Base-by-base conservation (phyloP, 805 yeast genomes). In the Kazachstania africana region DNA sequence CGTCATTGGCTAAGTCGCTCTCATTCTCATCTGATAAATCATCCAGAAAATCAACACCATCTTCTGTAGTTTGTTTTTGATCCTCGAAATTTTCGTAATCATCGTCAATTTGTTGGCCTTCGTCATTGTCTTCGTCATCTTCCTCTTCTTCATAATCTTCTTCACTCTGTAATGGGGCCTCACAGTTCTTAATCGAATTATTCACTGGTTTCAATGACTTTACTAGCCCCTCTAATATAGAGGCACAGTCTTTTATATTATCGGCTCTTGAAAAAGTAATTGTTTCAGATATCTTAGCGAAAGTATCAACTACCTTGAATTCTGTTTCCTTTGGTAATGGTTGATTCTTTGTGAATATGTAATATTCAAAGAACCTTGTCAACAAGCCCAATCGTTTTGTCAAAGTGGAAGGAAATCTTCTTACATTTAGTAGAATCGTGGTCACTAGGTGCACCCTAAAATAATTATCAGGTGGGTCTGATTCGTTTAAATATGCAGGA, bases 401-500 rank as follows among this genome's bases (percentile, higher is more conserved):
- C 5, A 50, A 35, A 3, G 38, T 28, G 5, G 40, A 25, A 9
- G 51, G 39, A 6, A 36, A 33, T 24, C 46, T 44, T 6, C 40
- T 36, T 3, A 60, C 27, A 8, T 50, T 52, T n/a, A 53, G 52
- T 13, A 77, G 44, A 4, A 72, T 47, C 0, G 62, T 50, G 17
- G 68, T 47, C 13, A 70, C 53, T 47, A 85, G 54, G 24, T 72
- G 73, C 23, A 83, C 59, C 35, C 95, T 64, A 53, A 83, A 82
- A 47, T 75, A 81, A 44, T 81, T 75, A 42, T 74, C 68, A 0
- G 77, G 75, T 9, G 57, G 57, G 55, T 85, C 95, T n/a, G 66
- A 31, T 12, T 57, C 66, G 19, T 63, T 58, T 3, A 47, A 25
- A 4, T 35, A 40, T 15, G 57, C 60, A 5, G 67, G 65, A 8